phyloP scores from a whole-genome alignment of 768 basidiomycete species.

The Plicaturopsis crispa region DNA sequence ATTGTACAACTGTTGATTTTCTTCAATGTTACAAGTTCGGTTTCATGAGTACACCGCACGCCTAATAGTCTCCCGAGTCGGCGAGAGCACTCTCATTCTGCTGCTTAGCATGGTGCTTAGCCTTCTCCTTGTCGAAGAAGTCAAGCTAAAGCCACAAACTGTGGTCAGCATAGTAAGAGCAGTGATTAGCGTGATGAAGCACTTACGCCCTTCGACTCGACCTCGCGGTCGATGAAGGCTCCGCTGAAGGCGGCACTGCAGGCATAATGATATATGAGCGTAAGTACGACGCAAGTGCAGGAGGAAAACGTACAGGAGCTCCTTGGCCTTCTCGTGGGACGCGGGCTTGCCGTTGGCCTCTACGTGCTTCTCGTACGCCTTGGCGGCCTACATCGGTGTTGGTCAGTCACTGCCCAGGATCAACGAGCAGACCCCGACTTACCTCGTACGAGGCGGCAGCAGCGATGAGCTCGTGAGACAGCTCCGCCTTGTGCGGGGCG shows the following conservation, averaged over 20 bases:
- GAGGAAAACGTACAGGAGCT: constrained; percentile 31
- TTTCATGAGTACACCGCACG: too few species aligned
- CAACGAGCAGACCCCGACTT: not conserved
- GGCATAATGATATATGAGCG: not conserved
- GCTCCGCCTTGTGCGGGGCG: constrained; percentile 45
- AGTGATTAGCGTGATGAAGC: not conserved
- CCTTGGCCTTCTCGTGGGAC: constrained; percentile 49
- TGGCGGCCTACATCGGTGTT: constrained; percentile 41
- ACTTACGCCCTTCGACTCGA: constrained; percentile 53
- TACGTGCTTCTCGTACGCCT: constrained; percentile 52
- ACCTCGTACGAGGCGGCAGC: constrained; percentile 64
- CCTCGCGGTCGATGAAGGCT: constrained; percentile 41
- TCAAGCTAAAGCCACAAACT: constrained; percentile 37
- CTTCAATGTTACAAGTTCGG: too few species aligned
- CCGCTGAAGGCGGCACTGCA: constrained; percentile 48
- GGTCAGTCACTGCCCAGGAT: not conserved
- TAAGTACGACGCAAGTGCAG: not conserved
- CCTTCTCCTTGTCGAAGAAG: constrained; percentile 33
- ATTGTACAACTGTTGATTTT: too few species aligned
- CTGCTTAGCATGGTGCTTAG: constrained; percentile 31
- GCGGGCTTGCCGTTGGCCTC: constrained; percentile 38
- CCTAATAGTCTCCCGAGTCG: too few species aligned
- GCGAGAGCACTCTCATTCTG: too few species aligned
- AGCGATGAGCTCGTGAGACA: constrained; percentile 63
- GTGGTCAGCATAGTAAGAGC: not conserved